Evolutionary conservation across 2,329 filamentous ascomycete genomes (phyloP), one percentile per base, ranked within the genome.

Genomic region (Hirsutella thompsonii): DNA sequence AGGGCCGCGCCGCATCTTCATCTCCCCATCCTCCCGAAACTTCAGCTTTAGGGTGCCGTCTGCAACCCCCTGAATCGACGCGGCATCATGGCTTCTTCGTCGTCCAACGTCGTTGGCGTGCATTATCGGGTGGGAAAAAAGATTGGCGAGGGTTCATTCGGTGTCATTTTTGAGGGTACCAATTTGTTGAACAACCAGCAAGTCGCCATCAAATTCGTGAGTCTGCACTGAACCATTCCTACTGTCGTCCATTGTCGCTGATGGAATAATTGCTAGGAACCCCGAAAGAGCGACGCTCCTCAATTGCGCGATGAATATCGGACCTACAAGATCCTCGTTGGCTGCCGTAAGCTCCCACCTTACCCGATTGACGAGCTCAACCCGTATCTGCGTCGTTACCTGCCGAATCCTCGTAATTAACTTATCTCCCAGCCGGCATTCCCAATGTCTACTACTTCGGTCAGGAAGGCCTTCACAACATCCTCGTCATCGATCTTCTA

Each of bases 361-460:
- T 11, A 16, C 14, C 30, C 19, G 19, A 16, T 11, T 18, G 4
- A 6, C 32, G 18, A 16, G 8, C 32, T 16, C 32, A 5, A 14
- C 11, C 32, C 14, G n/a, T 33, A 4, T n/a, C 18, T 33, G 32
- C 32, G 11, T 30, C 28, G 28, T n/a, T 30, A 18, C 11, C 18
- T 23, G 14, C 19, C 39, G 11, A 11, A 3, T 19, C 30, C 20
- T 9, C 11, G 6, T 49, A 42, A 54, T 54, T 53, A 44, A 54
- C 46, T 33, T 20, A 18, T 33, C 34, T 43, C 37, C 21, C 60
- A 96, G 90, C 90, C 56, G 92, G 92, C 56, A 96, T 98, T 53
- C 92, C 92, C 56, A 96, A 96, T 76, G 92, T 98, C 56, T 96
- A 96, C 70, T 98, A 96, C 68, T 98, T 96, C 54, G 92, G 92